Conservation (phyloP, 2,329 filamentous ascomycete genomes). For the Colletotrichum melonis region DNA sequence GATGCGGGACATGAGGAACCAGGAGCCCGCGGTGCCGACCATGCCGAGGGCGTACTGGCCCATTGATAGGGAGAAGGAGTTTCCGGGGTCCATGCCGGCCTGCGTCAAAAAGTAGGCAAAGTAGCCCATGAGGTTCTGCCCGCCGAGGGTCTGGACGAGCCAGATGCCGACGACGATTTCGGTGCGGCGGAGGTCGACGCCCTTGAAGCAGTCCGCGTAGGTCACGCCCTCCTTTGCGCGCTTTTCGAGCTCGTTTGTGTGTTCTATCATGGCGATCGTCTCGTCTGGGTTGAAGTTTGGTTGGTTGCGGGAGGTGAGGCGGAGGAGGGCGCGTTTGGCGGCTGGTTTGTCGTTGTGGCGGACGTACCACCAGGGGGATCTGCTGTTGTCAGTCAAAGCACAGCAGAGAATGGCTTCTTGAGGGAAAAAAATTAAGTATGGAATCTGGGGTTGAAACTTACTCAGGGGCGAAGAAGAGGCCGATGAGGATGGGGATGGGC, state of each 20-base stretch:
- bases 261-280: slow-evolving; percentile 63
- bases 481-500: slow-evolving; percentile 58
- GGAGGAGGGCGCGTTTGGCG: slow-evolving; percentile 53
- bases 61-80: slow-evolving; percentile 59
- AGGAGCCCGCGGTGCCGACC: slow-evolving; percentile 62
- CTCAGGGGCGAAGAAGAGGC: slow-evolving; percentile 60
- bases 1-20: slow-evolving; percentile 60
- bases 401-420: too few species aligned
- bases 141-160: slow-evolving; percentile 60
- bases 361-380: slow-evolving; percentile 64
- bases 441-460: slow-evolving; percentile 30
- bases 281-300: slow-evolving; percentile 57
- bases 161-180: slow-evolving; percentile 63
- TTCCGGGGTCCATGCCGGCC: slow-evolving; percentile 56
- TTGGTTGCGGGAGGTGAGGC: slow-evolving; percentile 53
- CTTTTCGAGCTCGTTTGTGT: slow-evolving; percentile 64
- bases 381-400: slow-evolving; percentile 17
- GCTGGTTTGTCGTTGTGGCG: slow-evolving; percentile 54
- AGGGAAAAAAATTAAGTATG: background rate
- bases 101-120: slow-evolving; percentile 46
- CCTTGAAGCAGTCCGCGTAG: slow-evolving; percentile 64
- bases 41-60: slow-evolving; percentile 62
- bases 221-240: slow-evolving; percentile 52
- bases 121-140: slow-evolving; percentile 57
- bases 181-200: slow-evolving; percentile 62